These are phyloP conservation scores for Tetrahymena borealis DNA, from an alignment of 73 alveolate genomes.

Conservation along the genomic window DNA sequence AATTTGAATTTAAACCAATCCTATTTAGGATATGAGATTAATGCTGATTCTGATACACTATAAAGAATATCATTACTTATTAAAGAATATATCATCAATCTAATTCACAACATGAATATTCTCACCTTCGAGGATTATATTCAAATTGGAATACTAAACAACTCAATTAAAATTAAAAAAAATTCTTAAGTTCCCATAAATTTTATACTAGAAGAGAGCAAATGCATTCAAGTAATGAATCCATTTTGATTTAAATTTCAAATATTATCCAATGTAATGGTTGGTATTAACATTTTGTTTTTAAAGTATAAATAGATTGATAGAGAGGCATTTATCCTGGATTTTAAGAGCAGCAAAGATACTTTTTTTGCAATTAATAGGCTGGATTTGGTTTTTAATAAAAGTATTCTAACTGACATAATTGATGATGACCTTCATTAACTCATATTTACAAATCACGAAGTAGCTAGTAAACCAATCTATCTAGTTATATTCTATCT, in stretches of 20 bases:
- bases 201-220: background rate
- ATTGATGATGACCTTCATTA: background rate
- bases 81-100: background rate
- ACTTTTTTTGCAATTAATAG: background rate
- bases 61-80: background rate
- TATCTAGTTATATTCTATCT: background rate
- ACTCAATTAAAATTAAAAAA: background rate
- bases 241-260: no score
- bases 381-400: background rate
- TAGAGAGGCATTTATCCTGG: no score
- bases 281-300: no score
- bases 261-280: no score
- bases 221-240: background rate
- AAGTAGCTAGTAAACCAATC: no score
- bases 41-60: background rate
- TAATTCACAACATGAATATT: background rate
- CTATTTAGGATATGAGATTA: background rate
- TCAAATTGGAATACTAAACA: background rate
- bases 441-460: background rate
- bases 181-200: background rate
- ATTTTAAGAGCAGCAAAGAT: background rate
- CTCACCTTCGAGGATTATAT: background rate
- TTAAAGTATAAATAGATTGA: no score
- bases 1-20: no score
- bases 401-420: background rate